phyloP scores from a whole-genome alignment of 2,329 filamentous ascomycete species.

The Fusarium verticillioides region DNA sequence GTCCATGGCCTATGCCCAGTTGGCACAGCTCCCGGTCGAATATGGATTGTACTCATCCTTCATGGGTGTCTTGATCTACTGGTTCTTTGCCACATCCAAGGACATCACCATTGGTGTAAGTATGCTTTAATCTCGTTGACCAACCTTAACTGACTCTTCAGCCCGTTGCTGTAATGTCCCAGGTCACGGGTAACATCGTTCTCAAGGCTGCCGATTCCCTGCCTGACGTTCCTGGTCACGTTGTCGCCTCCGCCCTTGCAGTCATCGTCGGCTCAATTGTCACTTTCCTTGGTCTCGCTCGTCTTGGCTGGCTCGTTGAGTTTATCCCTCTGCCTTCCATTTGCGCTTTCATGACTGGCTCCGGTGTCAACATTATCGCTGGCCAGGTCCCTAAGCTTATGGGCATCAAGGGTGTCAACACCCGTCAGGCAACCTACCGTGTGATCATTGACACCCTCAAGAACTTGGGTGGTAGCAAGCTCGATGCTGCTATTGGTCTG shows the following conservation, averaged over 20 bases:
- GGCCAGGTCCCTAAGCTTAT: conserved; percentile 63
- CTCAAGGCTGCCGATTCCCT: conserved; percentile 51
- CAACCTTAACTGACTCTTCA: conserved; percentile 35
- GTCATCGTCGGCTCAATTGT: conserved; percentile 61
- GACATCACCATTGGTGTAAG: conserved; percentile 85
- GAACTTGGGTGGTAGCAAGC: conserved; percentile 58
- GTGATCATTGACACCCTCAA: conserved; percentile 65
- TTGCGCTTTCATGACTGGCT: conserved; percentile 66
- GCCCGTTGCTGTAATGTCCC: conserved; percentile 67
- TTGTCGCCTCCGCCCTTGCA: conserved; percentile 60
- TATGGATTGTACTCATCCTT: conserved; percentile 79
- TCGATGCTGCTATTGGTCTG: conserved; percentile 81
- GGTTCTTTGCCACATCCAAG: conserved; percentile 98
- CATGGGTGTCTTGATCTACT: conserved; percentile 94
- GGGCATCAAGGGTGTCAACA: conserved; percentile 62
- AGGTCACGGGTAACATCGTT: conserved; percentile 62
- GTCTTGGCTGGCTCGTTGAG: conserved; percentile 65
- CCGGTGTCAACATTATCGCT: conserved; percentile 61
- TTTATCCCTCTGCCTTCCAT: conserved; percentile 65
- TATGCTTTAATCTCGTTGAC: conserved; percentile 31
- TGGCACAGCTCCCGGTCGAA: conserved; percentile 60
- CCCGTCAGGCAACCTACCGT: conserved; percentile 58
- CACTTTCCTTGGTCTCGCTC: conserved; percentile 60
- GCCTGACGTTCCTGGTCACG: conserved; percentile 54
- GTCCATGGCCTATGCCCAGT: conserved; percentile 63